Percentiles rank a stretch among this genome's conserved stretches.
Evolutionary conservation across 768 basidiomycete genomes (phyloP).

Genomic region (Amyloporia xantha): DNA sequence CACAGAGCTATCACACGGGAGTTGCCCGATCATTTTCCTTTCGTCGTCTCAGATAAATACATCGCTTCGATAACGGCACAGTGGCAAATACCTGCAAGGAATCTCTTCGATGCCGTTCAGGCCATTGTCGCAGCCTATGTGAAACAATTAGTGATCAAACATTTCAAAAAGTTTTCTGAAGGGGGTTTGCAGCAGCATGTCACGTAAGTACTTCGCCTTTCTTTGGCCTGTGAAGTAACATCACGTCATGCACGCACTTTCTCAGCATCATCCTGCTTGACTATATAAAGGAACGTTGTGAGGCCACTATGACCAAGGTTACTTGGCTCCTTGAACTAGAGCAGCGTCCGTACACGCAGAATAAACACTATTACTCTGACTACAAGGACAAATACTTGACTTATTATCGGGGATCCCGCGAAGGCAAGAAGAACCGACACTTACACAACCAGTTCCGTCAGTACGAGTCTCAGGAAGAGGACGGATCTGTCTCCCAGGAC

Average conservation of each 20-base stretch:
- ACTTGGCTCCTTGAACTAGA: slow-evolving; percentile 47
- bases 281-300: slow-evolving; percentile 39
- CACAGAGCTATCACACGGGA: slow-evolving; percentile 71
- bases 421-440: slow-evolving; percentile 1
- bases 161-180: slow-evolving; percentile 48
- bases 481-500: slow-evolving; percentile 2
- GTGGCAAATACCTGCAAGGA: slow-evolving; percentile 44
- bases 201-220: slow-evolving; percentile 27
- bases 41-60: slow-evolving; percentile 46
- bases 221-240: neutral
- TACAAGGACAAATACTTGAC: slow-evolving; percentile 29
- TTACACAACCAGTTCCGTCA: slow-evolving; percentile 10
- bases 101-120: slow-evolving; percentile 37
- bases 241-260: neutral
- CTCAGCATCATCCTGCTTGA: slow-evolving; percentile 44
- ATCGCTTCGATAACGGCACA: slow-evolving; percentile 37
- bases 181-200: slow-evolving; percentile 47
- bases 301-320: slow-evolving; percentile 34
- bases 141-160: slow-evolving; percentile 34
- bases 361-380: slow-evolving; percentile 43
- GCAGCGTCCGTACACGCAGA: slow-evolving; percentile 39
- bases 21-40: slow-evolving; percentile 61
- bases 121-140: slow-evolving; percentile 33
- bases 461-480: neutral
- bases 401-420: slow-evolving; percentile 18